Evolutionary conservation across 371 early-diverging fungal genomes (phyloP).

Genomic region (Mucor piriformis): DNA sequence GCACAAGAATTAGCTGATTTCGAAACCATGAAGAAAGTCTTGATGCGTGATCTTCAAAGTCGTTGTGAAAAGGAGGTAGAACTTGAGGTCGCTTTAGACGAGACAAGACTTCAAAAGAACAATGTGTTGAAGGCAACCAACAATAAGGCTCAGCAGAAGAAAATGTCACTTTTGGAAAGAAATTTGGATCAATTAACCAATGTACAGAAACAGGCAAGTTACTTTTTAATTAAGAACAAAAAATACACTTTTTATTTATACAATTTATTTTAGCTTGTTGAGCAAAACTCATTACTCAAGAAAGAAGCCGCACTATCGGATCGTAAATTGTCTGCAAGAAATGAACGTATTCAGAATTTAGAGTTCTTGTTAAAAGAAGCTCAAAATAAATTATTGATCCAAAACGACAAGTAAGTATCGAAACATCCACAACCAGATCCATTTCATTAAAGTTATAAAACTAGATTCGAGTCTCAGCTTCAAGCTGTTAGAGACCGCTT

Average conservation of each 20-base stretch:
- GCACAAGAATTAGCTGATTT: conserved; percentile 92
- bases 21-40: conserved; percentile 94
- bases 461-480: conserved; percentile 73
- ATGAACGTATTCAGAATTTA: conserved; percentile 90
- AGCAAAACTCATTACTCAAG: conserved; percentile 92
- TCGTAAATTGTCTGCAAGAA: conserved; percentile 87
- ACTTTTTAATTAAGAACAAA: not conserved
- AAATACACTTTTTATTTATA: not conserved
- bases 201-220: conserved; percentile 83
- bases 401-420: conserved; percentile 67
- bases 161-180: conserved; percentile 93
- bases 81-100: conserved; percentile 92
- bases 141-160: conserved; percentile 86
- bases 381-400: conserved; percentile 69
- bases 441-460: not conserved
- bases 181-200: conserved; percentile 93
- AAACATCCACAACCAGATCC: not conserved
- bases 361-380: conserved; percentile 82
- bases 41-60: conserved; percentile 95
- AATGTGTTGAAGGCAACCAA: conserved; percentile 78
- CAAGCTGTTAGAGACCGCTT: conserved; percentile 74
- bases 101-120: conserved; percentile 87
- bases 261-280: conserved; percentile 69
- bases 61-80: conserved; percentile 95
- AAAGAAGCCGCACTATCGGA: conserved; percentile 89